Percentiles rank a stretch among this genome's conserved stretches.
phyloP scores from a whole-genome alignment of 2,329 filamentous ascomycete species.

The Stagonosporopsis tanaceti region DNA sequence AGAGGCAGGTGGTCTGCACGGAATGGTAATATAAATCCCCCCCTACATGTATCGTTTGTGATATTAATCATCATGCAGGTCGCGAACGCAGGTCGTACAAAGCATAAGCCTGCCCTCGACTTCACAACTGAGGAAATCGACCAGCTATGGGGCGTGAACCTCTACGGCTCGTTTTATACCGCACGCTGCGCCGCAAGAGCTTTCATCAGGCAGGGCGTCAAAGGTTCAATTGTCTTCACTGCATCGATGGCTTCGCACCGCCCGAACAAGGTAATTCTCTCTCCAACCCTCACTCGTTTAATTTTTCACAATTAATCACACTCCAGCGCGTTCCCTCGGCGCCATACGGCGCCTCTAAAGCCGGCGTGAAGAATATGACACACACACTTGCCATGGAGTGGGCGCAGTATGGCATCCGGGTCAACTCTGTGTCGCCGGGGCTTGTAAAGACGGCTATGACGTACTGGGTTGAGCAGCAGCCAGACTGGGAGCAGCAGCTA shows the following conservation, averaged over 20 bases:
- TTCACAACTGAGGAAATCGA: slow-evolving; percentile 60
- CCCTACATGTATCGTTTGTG: too few species aligned
- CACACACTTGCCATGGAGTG: slow-evolving; percentile 53
- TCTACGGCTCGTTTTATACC: slow-evolving; percentile 57
- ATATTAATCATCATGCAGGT: slow-evolving; percentile 24
- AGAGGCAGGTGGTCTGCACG: slow-evolving; percentile 56
- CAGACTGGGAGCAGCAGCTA: slow-evolving; percentile 65
- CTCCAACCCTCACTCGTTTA: neutral
- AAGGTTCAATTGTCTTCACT: slow-evolving; percentile 58
- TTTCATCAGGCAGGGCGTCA: slow-evolving; percentile 56
- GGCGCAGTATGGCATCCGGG: slow-evolving; percentile 49
- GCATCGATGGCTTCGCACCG: slow-evolving; percentile 58
- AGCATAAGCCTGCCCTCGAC: slow-evolving; percentile 61
- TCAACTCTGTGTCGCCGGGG: slow-evolving; percentile 50
- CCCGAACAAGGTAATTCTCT: slow-evolving; percentile 49
- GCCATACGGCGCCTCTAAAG: slow-evolving; percentile 57
- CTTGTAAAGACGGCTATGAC: slow-evolving; percentile 52
- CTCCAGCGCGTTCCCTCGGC: slow-evolving; percentile 45
- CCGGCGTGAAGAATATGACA: slow-evolving; percentile 55
- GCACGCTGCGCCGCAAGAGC: slow-evolving; percentile 54
- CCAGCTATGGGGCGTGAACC: slow-evolving; percentile 54
- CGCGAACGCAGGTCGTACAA: slow-evolving; percentile 60
- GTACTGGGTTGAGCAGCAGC: slow-evolving; percentile 58
- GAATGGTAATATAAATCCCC: slow-evolving; percentile 47
- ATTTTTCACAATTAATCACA: neutral